Conservation (phyloP, 257 asterid species). For the Petrea volubilis region DNA sequence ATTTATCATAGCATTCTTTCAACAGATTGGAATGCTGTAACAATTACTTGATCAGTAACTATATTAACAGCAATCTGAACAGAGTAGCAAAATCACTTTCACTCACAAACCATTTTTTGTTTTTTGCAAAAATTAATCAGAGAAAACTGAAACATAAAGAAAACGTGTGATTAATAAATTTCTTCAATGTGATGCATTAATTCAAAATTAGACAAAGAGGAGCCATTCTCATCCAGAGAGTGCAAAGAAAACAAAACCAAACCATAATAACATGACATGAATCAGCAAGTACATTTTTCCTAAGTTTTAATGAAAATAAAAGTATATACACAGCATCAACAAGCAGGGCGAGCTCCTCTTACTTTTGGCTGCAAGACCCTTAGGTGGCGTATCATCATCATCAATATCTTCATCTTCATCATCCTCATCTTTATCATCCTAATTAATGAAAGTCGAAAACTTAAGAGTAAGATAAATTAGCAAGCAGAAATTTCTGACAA, state of each 20-base stretch:
- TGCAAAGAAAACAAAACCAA: background rate
- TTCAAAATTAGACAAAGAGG: background rate
- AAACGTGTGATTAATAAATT: background rate
- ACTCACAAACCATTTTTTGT: background rate
- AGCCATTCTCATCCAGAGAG: background rate
- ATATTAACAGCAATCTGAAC: background rate
- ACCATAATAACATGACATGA: constrained; percentile 2
- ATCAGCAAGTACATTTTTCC: background rate
- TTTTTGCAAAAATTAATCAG: too few relatives aligned
- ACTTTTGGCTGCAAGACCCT: constrained; percentile 79
- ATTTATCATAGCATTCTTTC: background rate
- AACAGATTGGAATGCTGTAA: background rate
- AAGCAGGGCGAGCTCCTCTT: constrained; percentile 28
- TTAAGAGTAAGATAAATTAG: background rate
- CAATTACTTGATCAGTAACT: background rate
- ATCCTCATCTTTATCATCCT: constrained; percentile 51
- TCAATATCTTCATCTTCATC: constrained; percentile 39
- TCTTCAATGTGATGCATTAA: background rate
- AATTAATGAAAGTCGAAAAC: constrained; percentile 5
- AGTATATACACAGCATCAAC: background rate
- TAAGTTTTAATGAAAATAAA: background rate
- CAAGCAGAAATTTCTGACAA: background rate
- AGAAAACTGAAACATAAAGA: constrained; percentile 6
- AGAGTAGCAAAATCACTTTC: background rate
- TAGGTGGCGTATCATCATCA: constrained; percentile 53